Evolutionary conservation across 257 asterid species (phyloP).

Genomic region (Solanum phureja): DNA sequence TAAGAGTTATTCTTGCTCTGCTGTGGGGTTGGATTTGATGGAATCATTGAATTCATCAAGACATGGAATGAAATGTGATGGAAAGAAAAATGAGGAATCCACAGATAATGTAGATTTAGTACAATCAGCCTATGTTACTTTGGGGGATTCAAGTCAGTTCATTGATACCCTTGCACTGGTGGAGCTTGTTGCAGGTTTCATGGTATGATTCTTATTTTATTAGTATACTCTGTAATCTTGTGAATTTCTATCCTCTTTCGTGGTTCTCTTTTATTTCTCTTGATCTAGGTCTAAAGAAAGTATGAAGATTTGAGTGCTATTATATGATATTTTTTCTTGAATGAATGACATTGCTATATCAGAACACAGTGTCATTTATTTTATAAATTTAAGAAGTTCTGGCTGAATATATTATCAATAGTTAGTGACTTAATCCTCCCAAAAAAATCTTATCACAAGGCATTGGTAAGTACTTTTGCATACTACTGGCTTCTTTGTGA

Average conservation of each 20-base stretch:
- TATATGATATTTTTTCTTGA: background rate
- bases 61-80: constrained; percentile 4
- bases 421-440: background rate
- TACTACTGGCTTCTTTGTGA: background rate
- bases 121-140: constrained; percentile 1
- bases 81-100: constrained; percentile 14
- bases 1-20: constrained; percentile 27
- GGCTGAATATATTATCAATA: background rate
- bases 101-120: constrained; percentile 14
- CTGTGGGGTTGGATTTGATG: constrained; percentile 17
- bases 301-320: background rate
- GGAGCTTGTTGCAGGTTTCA: constrained; percentile 59
- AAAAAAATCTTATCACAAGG: background rate
- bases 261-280: background rate
- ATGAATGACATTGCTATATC: background rate
- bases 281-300: background rate
- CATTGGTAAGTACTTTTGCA: background rate
- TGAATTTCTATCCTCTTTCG: background rate
- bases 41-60: constrained; percentile 7
- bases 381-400: background rate
- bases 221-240: background rate
- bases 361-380: background rate
- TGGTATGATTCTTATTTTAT: constrained; percentile 41
- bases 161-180: constrained; percentile 53
- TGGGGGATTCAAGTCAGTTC: constrained; percentile 25